Evolutionary conservation across 202 grass and related monocot species (phyloP).

Genomic region (Schoenoplectus triqueter): DNA sequence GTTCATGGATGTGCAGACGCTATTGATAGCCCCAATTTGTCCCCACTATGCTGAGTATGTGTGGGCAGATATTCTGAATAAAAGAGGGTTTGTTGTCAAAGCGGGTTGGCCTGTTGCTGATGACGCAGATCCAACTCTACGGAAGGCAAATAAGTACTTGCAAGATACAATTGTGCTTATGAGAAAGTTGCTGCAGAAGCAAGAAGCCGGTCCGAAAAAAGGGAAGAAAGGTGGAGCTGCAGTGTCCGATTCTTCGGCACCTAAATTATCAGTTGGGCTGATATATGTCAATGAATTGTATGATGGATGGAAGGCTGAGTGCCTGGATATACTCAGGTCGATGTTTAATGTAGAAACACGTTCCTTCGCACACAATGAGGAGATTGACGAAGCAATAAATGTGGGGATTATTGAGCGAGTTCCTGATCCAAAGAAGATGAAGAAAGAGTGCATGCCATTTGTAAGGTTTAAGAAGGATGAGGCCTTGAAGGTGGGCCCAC

Average conservation of each 20-base stretch:
- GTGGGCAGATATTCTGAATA: conserved; percentile 75
- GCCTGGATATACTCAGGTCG: conserved; percentile 64
- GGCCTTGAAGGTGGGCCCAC: conserved; percentile 48
- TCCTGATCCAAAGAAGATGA: conserved; percentile 62
- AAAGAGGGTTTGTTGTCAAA: conserved; percentile 76
- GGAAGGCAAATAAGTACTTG: conserved; percentile 78
- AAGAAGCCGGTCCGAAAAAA: conserved; percentile 78
- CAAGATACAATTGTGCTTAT: conserved; percentile 74
- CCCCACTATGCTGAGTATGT: conserved; percentile 94
- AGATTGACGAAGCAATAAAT: conserved; percentile 63
- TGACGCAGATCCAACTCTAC: conserved; percentile 55
- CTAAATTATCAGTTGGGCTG: conserved; percentile 63
- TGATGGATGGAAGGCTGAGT: conserved; percentile 83
- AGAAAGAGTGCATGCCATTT: conserved; percentile 80
- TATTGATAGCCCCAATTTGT: conserved; percentile 74
- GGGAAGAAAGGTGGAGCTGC: conserved; percentile 60
- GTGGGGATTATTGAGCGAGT: conserved; percentile 48
- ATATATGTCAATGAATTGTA: conserved; percentile 80
- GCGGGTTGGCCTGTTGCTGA: conserved; percentile 67
- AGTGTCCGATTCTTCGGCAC: conserved; percentile 41
- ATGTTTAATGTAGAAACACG: conserved; percentile 52
- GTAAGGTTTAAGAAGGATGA: conserved; percentile 79
- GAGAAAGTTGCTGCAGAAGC: conserved; percentile 84
- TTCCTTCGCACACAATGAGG: conserved; percentile 62
- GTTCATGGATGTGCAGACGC: conserved; percentile 87